Conservation (phyloP, 345 rosid species). For the Hibiscus mutabilis region DNA sequence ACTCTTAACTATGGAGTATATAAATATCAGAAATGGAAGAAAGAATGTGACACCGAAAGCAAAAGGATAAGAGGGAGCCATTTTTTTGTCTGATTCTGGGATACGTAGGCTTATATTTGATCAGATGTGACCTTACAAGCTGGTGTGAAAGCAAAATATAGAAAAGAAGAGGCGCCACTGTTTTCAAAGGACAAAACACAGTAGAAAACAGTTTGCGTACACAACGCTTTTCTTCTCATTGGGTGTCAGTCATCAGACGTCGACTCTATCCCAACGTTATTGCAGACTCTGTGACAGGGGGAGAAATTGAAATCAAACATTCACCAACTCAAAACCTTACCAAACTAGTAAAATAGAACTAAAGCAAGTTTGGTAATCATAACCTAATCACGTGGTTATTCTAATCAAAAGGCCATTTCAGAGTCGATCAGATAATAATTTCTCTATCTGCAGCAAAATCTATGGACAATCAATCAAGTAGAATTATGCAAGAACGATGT, state of each 20-base stretch:
- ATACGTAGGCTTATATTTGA: constrained; percentile 11
- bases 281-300: neutral
- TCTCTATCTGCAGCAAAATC: neutral
- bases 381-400: neutral
- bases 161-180: constrained; percentile 7
- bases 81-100: neutral
- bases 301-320: neutral
- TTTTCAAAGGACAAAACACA: constrained; percentile 20
- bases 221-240: constrained; percentile 3
- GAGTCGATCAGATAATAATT: neutral
- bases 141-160: neutral
- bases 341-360: neutral
- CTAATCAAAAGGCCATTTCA: neutral
- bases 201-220: constrained; percentile 10
- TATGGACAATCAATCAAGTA: neutral
- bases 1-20: neutral
- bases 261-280: neutral
- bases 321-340: neutral
- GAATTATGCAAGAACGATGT: no score
- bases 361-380: neutral
- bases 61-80: neutral
- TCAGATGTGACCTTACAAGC: constrained; percentile 31
- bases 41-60: neutral
- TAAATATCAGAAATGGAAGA: neutral
- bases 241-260: neutral